Base-by-base conservation (phyloP, 1,284 basidiomycete species). In the Rhodotorula sp. region DNA sequence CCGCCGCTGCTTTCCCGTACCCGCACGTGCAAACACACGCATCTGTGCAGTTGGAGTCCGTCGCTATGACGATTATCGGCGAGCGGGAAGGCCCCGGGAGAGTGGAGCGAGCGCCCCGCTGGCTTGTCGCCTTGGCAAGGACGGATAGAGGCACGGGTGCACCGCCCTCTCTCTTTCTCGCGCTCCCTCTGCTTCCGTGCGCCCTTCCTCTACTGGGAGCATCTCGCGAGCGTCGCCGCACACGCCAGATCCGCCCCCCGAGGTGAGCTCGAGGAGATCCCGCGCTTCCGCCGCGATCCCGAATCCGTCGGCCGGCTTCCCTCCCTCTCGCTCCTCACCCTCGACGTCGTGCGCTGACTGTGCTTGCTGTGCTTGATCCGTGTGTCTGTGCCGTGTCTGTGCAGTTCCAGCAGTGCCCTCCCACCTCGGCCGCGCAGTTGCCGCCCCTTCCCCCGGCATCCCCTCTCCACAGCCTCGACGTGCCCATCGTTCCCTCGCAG, bases 121-220 rank as follows among this genome's bases (percentile, higher is more conserved):
- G 27, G n/a, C 50, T n/a, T n/a, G n/a, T n/a, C 50, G n/a, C 44
- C 50, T 51, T 51, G 50, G 50, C 50, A n/a, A 51, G n/a, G 50
- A 29, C 4, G 46, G 21, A 22, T 25, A 25, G 46, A n/a, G n/a
- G 50, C n/a, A n/a, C n/a, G 27, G 25, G 27, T n/a, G 48, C 48
- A 50, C 27, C 48, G 48, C 48, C 48, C 12, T 10, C 27, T 10
- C 7, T n/a, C 48, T 12, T 15, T 3, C 25, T 12, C 44, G 15
- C 27, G 25, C 48, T n/a, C 27, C 10, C n/a, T 29, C 13, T 17
- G n/a, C 27, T n/a, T 51, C 19, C 50, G 12, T 17, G 25, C 27
- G 44, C 48, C 10, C 22, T 50, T 50, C 25, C 6, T 50, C 5
- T 21, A 10, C 27, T 25, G 48, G 6, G 48, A 50, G 48, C 48